phyloP scores from a whole-genome alignment of 306 rosid genomes.

The Casuarina equisetifolia region DNA sequence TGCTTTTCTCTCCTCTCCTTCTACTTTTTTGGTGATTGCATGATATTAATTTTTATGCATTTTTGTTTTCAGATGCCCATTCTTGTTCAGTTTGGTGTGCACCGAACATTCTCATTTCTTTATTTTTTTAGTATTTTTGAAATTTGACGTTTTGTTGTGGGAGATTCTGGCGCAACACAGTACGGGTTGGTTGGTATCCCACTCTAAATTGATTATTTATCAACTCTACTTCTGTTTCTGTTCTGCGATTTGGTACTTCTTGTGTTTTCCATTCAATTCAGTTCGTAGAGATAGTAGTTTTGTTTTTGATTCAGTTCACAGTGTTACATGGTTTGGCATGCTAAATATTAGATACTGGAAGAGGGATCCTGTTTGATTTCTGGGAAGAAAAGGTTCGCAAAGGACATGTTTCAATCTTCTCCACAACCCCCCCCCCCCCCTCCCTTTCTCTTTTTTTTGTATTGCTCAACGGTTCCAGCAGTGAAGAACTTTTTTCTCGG shows the following conservation, averaged over 20 bases:
- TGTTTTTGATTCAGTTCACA: neutral
- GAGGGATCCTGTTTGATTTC: neutral
- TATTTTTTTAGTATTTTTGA: neutral
- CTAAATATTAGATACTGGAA: neutral
- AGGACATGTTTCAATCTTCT: neutral
- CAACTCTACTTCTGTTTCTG: neutral
- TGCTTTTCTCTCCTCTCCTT: neutral
- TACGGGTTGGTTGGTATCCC: neutral
- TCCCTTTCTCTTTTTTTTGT: too few species aligned
- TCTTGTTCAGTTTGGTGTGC: neutral
- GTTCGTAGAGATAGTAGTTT: neutral
- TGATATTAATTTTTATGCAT: neutral
- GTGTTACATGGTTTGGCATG: neutral
- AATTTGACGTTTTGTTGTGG: neutral
- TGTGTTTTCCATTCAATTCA: neutral
- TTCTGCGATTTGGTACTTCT: neutral
- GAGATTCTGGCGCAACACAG: neutral
- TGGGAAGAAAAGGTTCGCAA: too few species aligned
- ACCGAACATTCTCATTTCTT: neutral
- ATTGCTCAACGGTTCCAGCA: neutral
- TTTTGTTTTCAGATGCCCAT: constrained; percentile 6
- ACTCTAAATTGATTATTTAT: neutral
- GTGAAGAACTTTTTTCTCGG: neutral
- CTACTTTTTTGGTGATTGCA: neutral
- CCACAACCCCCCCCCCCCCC: too few species aligned